phyloP scores from a whole-genome alignment of 1,284 basidiomycete species.

The Cryptococcus sp. region DNA sequence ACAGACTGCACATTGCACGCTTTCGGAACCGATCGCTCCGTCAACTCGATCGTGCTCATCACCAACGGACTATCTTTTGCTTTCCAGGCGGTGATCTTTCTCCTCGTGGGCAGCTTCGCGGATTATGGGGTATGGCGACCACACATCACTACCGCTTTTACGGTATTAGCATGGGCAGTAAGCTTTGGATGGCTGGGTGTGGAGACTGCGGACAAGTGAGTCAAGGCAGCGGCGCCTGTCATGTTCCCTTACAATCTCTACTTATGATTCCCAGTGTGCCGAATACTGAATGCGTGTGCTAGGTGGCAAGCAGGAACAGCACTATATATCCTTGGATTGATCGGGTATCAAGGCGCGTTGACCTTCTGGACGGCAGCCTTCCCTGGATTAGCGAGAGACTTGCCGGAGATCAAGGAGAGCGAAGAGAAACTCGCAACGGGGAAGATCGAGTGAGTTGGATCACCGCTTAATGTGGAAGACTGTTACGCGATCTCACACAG shows the following conservation, averaged over 20 bases:
- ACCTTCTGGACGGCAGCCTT: constrained; percentile 79
- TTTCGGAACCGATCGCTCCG: constrained; percentile 44
- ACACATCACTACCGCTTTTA: constrained; percentile 71
- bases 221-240: neutral
- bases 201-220: constrained; percentile 33
- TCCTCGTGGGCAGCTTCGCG: constrained; percentile 39
- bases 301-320: constrained; percentile 72
- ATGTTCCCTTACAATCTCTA: neutral
- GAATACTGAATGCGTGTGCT: neutral
- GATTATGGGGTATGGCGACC: constrained; percentile 78
- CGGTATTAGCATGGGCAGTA: constrained; percentile 74
- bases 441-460: constrained; percentile 55
- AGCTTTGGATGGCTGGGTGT: constrained; percentile 72
- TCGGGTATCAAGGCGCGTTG: constrained; percentile 74
- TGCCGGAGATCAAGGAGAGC: constrained; percentile 64
- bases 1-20: constrained; percentile 38
- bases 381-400: constrained; percentile 77
- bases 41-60: constrained; percentile 72
- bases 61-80: constrained; percentile 76
- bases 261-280: too few species aligned
- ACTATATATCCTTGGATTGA: constrained; percentile 78
- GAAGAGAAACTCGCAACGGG: constrained; percentile 64
- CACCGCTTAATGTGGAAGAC: too few species aligned
- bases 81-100: constrained; percentile 59
- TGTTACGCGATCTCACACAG: too few species aligned